Evolutionary conservation across 2,329 filamentous ascomycete species (phyloP).

Genomic region (Microdochium nivale): DNA sequence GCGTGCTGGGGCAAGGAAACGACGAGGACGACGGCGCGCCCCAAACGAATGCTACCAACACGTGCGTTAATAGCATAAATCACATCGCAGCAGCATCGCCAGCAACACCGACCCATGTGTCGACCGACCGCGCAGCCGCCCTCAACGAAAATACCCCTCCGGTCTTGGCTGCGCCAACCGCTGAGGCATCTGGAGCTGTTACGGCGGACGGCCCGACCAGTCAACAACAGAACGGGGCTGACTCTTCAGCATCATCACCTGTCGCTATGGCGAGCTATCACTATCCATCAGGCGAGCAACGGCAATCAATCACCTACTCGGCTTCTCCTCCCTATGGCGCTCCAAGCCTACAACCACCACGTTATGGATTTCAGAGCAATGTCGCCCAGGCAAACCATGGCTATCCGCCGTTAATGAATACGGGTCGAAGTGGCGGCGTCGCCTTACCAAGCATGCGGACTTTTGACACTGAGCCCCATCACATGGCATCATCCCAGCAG

Average conservation of each 20-base stretch:
- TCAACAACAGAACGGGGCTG: constrained; percentile 8
- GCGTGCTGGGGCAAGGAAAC: neutral
- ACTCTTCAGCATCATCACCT: constrained; percentile 16
- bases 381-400: constrained; percentile 18
- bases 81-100: neutral
- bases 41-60: neutral
- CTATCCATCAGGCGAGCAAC: constrained; percentile 11
- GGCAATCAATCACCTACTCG: constrained; percentile 15
- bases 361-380: constrained; percentile 19
- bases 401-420: constrained; percentile 23
- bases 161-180: neutral
- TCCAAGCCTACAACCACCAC: constrained; percentile 15
- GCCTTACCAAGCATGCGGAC: constrained; percentile 34
- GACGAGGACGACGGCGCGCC: neutral
- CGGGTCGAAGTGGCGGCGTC: constrained; percentile 20
- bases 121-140: neutral
- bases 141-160: neutral
- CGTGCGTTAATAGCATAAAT: neutral
- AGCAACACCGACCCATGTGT: neutral
- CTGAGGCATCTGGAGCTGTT: neutral
- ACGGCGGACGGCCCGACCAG: neutral
- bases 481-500: constrained; percentile 9
- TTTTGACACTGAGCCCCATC: constrained; percentile 26
- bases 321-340: constrained; percentile 16
- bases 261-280: neutral